A percentile compares a stretch with the other conserved stretches of the same genome.
phyloP scores from a whole-genome alignment of 2,329 filamentous ascomycete species.

The Fonsecaea nubica region DNA sequence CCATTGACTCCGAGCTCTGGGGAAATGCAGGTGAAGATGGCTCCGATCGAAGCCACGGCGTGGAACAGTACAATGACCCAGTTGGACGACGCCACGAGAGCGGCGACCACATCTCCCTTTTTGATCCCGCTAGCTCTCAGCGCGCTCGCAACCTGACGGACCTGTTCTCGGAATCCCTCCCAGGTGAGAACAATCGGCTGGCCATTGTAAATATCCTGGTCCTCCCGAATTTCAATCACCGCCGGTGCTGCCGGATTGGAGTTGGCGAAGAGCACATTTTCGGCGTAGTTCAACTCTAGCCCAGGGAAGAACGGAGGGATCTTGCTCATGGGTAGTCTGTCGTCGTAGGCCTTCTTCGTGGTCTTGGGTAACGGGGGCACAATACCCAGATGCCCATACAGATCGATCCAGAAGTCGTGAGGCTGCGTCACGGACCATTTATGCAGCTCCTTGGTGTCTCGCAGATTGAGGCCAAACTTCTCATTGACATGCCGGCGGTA shows the following conservation, averaged over 20 bases:
- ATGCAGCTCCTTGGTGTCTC: slow-evolving; percentile 47
- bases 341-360: slow-evolving; percentile 48
- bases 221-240: slow-evolving; percentile 50
- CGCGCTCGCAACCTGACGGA: slow-evolving; percentile 48
- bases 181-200: slow-evolving; percentile 49
- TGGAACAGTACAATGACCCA: slow-evolving; percentile 4
- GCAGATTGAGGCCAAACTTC: slow-evolving; percentile 22
- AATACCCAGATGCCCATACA: slow-evolving; percentile 47
- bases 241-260: slow-evolving; percentile 42
- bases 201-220: slow-evolving; percentile 41
- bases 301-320: slow-evolving; percentile 50
- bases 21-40: slow-evolving; percentile 18
- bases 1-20: slow-evolving; percentile 22
- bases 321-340: slow-evolving; percentile 45
- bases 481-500: slow-evolving; percentile 31
- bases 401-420: slow-evolving; percentile 52
- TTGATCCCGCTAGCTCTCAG: slow-evolving; percentile 47
- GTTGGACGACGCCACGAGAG: slow-evolving; percentile 42
- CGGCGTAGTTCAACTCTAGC: slow-evolving; percentile 48
- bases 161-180: slow-evolving; percentile 47
- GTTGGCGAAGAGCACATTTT: slow-evolving; percentile 49
- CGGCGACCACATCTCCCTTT: slow-evolving; percentile 50
- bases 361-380: slow-evolving; percentile 42
- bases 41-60: slow-evolving; percentile 17
- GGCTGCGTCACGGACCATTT: slow-evolving; percentile 49